Evolutionary conservation across 1,284 basidiomycete genomes (phyloP).

Genomic region (Tylopilus orsonianus): DNA sequence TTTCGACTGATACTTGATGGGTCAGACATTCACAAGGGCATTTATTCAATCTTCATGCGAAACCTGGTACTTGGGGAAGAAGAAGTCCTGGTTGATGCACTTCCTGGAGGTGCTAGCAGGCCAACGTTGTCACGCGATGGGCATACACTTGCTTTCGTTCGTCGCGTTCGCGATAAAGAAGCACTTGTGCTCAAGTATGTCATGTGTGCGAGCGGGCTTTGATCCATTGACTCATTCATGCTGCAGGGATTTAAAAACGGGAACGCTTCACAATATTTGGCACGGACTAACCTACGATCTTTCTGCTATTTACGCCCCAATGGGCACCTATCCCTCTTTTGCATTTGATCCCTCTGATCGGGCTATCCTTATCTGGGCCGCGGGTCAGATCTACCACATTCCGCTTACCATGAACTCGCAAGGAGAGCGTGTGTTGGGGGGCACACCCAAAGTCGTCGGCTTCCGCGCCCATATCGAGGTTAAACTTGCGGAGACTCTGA

Average conservation of each 20-base stretch:
- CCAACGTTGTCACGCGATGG: conserved; percentile 72
- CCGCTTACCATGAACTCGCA: conserved; percentile 50
- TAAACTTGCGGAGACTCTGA: conserved; percentile 59
- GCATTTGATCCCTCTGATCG: conserved; percentile 55
- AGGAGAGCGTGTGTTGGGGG: conserved; percentile 46
- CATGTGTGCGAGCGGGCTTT: background rate
- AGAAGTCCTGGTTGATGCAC: conserved; percentile 50
- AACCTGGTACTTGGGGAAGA: conserved; percentile 59
- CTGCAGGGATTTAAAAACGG: conserved; percentile 62
- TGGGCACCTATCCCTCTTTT: conserved; percentile 76
- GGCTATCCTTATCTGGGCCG: conserved; percentile 70
- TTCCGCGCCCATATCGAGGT: conserved; percentile 65
- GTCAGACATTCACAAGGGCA: conserved; percentile 65
- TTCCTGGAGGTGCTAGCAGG: conserved; percentile 66
- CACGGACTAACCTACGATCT: conserved; percentile 68
- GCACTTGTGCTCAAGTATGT: conserved; percentile 66
- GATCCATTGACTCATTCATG: background rate
- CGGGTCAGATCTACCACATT: conserved; percentile 63
- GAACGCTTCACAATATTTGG: conserved; percentile 65
- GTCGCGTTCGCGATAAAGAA: conserved; percentile 70
- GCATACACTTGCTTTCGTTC: conserved; percentile 69
- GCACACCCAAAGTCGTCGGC: conserved; percentile 49
- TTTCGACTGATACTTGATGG: background rate
- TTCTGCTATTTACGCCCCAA: conserved; percentile 60
- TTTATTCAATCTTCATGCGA: conserved; percentile 64